Evolutionary conservation across 768 basidiomycete genomes (phyloP).

Genomic region (Mycena rebaudengoi): DNA sequence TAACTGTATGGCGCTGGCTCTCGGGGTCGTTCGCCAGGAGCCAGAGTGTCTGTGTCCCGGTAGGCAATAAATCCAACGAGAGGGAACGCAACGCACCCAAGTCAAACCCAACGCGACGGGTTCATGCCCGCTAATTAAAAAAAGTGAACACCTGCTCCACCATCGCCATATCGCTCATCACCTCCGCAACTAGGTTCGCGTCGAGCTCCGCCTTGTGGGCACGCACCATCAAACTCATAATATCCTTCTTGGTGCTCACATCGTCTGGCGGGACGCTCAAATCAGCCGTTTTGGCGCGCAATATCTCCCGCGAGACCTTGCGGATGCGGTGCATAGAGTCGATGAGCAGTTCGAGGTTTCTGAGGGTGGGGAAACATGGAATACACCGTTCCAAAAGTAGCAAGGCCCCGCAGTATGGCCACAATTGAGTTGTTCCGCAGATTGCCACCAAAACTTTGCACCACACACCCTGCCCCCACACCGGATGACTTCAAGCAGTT

Average conservation of each 20-base stretch:
- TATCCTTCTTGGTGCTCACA: constrained; percentile 53
- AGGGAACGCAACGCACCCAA: constrained; percentile 47
- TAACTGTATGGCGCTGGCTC: constrained; percentile 45
- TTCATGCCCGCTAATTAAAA: constrained; percentile 51
- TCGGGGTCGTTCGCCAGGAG: constrained; percentile 59
- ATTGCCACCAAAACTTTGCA: too few species aligned
- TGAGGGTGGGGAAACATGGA: neutral
- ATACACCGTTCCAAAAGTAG: too few species aligned
- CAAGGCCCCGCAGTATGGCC: too few species aligned
- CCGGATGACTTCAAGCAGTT: too few species aligned
- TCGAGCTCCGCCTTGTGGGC: constrained; percentile 49
- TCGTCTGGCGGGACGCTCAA: constrained; percentile 41
- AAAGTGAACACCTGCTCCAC: constrained; percentile 65
- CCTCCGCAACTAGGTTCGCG: constrained; percentile 42
- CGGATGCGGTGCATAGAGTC: constrained; percentile 53
- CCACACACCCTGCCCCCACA: too few species aligned
- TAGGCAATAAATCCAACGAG: constrained; percentile 3
- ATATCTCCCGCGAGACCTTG: constrained; percentile 47
- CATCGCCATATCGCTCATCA: constrained; percentile 57
- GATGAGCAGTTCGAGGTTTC: constrained; percentile 30
- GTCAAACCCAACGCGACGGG: constrained; percentile 56
- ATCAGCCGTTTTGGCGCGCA: constrained; percentile 52
- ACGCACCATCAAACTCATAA: constrained; percentile 57
- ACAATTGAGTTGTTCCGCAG: too few species aligned
- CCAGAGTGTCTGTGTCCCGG: constrained; percentile 53